phyloP scores from a whole-genome alignment of 116 monocot genomes.

The Cymodocea nodosa region DNA sequence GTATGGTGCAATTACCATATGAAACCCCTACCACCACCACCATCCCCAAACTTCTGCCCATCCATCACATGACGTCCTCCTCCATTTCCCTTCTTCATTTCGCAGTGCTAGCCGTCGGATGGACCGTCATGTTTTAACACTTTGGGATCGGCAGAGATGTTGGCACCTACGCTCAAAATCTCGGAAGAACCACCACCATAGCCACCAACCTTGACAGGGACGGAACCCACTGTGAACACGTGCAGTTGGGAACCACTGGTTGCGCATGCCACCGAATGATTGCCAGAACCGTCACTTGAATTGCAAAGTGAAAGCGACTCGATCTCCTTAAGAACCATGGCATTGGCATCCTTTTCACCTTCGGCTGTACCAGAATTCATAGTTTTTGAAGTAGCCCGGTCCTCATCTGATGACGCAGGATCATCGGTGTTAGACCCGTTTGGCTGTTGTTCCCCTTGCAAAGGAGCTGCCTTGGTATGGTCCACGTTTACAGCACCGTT shows the following conservation, averaged over 20 bases:
- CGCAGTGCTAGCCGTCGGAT: too few species aligned
- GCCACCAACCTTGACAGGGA: slow-evolving; percentile 22
- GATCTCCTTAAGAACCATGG: slow-evolving; percentile 3
- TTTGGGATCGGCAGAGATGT: slow-evolving; percentile 11
- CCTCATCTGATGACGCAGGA: not conserved
- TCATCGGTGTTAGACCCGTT: too few species aligned
- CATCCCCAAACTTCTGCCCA: not conserved
- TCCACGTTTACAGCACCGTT: too few species aligned
- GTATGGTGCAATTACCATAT: slow-evolving; percentile 8
- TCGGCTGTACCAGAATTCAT: not conserved
- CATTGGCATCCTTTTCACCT: not conserved
- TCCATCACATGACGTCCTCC: not conserved
- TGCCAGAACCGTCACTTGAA: not conserved
- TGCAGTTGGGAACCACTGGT: not conserved
- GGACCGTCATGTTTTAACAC: not conserved
- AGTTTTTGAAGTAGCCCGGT: not conserved
- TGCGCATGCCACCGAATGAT: not conserved
- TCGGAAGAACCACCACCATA: slow-evolving; percentile 11
- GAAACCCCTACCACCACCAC: not conserved
- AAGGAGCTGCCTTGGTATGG: too few species aligned
- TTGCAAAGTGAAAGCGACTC: slow-evolving; percentile 4
- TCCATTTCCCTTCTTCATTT: too few species aligned
- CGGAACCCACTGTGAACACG: slow-evolving; percentile 28
- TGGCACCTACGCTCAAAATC: slow-evolving; percentile 8
- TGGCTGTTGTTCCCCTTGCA: too few species aligned